Base-by-base conservation (phyloP, 2,329 filamentous ascomycete genomes). In the Huntiella decipiens region DNA sequence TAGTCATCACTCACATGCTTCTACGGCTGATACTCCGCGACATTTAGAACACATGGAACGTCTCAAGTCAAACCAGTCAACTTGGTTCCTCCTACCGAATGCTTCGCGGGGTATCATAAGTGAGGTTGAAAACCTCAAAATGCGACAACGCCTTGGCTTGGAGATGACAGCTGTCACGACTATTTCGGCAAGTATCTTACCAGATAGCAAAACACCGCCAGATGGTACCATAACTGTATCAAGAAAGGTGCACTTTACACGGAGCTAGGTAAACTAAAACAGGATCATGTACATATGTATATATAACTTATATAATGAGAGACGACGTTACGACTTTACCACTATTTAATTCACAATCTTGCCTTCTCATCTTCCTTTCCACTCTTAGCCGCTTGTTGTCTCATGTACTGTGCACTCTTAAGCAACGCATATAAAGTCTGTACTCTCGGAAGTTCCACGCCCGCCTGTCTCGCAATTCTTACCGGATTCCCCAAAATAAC, bases 401-500 rank as follows among this genome's bases (percentile, higher is more conserved):
- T 63, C 44, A 66, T 66, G 51, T 61, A 58, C 63, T 80, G 75
- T 53, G 71, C 70, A 56, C 74, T 78, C 57, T 68, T 68, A 51
- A 82, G 56, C 53, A 82, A 56, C 19, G 77, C 77, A 63, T 82
- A 82, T 52, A 82, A 53, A 16, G 61, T 79, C 63, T 82, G 75
- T 61, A 82, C 55, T 56, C 75, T 62, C 8, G 76, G 76, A 70
- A 82, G 71, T 54, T 78, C 71, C 4, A 77, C 68, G 0, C 77
- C 78, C 43, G 68, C 67, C 45, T 66, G 67, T 52, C 73, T 63
- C 7, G 78, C 79, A 40, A 80, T 74, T 52, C 74, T 63, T 28
- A 82, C 71, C 1, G 79, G 77, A 56, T 83, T 82, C 1, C 79
- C 79, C 17, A 83, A 56, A 36, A 83, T 81, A 33, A 81, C 79